phyloP scores from a whole-genome alignment of 169 alveolate species.

The Eimeria sp. region DNA sequence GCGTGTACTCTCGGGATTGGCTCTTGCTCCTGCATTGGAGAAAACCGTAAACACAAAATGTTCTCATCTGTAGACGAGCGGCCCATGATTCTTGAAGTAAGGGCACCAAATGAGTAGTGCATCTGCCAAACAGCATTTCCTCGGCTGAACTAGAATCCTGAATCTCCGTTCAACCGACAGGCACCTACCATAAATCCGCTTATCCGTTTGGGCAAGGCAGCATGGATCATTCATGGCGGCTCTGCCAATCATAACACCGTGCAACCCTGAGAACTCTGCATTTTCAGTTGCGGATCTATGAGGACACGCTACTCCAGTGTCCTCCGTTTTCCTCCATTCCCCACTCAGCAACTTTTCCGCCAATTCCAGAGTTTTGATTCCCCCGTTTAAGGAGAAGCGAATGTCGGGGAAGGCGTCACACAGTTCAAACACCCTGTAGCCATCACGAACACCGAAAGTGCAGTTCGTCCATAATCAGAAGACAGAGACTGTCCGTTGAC shows the following conservation, averaged over 20 bases:
- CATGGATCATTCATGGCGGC: conserved; percentile 86
- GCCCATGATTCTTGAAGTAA: neutral
- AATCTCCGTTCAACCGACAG: neutral
- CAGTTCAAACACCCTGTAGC: conserved; percentile 92
- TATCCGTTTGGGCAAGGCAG: conserved; percentile 82
- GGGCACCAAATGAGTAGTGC: neutral
- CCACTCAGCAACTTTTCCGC: conserved; percentile 86
- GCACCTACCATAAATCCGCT: conserved; percentile 78
- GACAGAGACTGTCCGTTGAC: neutral
- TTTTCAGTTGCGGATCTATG: neutral
- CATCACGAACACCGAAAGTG: neutral
- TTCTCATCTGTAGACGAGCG: neutral
- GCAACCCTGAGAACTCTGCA: neutral
- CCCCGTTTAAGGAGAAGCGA: conserved; percentile 97
- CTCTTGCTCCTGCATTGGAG: conserved; percentile 1
- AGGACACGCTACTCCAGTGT: neutral
- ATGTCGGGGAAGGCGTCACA: conserved; percentile 93
- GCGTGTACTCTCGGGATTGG: conserved; percentile 18
- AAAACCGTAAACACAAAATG: neutral
- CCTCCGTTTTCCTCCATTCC: conserved; percentile 37
- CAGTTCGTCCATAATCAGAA: neutral
- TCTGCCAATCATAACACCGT: conserved; percentile 88
- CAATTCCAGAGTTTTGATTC: conserved; percentile 89
- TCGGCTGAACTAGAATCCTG: no score
- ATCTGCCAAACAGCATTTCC: neutral